These are phyloP conservation scores for Magnolia officinalis DNA, from an alignment of 164 flowering plant genomes.

Conservation along the genomic window DNA sequence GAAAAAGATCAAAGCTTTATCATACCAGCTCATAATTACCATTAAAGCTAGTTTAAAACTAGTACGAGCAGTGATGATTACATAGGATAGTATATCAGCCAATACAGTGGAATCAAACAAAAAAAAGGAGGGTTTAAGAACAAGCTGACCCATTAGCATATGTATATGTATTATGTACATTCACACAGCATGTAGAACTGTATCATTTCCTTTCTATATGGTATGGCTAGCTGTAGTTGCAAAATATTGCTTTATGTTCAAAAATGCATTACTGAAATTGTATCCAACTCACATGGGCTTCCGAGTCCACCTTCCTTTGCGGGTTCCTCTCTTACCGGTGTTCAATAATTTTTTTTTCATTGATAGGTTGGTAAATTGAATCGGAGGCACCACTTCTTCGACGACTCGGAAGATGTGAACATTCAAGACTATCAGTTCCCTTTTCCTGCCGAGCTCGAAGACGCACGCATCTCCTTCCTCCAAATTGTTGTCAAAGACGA, in stretches of 20 bases:
- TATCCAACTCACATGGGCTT: not conserved
- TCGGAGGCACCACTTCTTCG: not conserved
- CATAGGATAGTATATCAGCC: no score
- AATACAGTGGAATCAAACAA: no score
- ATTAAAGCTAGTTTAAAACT: no score
- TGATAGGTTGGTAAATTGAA: not conserved
- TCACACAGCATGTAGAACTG: no score
- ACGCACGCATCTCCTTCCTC: slow-evolving; percentile 25
- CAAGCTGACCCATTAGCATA: no score
- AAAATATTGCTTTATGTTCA: not conserved
- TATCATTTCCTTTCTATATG: no score
- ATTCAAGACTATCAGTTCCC: not conserved
- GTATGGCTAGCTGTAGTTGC: not conserved
- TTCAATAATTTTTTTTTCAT: no score
- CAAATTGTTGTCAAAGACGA: slow-evolving; percentile 22
- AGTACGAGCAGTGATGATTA: no score
- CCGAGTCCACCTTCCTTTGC: not conserved
- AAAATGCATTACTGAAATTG: not conserved
- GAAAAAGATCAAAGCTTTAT: no score
- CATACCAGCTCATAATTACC: no score
- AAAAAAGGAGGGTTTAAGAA: no score
- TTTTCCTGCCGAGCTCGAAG: slow-evolving; percentile 15
- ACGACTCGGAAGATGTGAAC: slow-evolving; percentile 9
- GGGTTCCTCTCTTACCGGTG: not conserved
- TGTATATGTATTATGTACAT: no score